Percentiles rank a stretch among this genome's conserved stretches.
Evolutionary conservation across 176 grass and related monocot species (phyloP).

Genomic region (Rhynchospora tenuis): DNA sequence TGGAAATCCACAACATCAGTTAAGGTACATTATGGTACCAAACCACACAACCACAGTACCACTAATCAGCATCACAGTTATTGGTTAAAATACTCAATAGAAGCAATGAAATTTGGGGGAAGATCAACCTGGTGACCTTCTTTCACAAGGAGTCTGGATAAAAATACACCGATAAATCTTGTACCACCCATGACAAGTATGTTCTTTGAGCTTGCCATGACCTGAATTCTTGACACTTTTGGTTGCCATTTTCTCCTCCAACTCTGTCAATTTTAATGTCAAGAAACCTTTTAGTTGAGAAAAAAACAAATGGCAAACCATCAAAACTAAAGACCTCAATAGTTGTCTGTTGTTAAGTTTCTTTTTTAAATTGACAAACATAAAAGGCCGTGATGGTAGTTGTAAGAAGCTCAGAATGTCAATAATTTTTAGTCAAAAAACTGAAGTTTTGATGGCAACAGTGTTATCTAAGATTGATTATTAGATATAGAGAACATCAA

Average conservation of each 20-base stretch:
- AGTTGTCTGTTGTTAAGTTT: neutral
- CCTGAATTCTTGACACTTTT: conserved; percentile 41
- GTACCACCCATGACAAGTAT: conserved; percentile 95
- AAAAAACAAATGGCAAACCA: neutral
- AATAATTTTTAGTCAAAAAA: neutral
- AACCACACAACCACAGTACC: neutral
- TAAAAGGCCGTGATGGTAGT: neutral
- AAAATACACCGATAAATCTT: conserved; percentile 87
- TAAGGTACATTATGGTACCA: neutral
- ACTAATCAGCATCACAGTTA: neutral
- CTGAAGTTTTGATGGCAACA: neutral
- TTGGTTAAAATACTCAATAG: neutral
- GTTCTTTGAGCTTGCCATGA: conserved; percentile 70
- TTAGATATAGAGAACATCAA: neutral
- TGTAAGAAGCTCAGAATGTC: neutral
- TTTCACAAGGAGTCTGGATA: conserved; percentile 76
- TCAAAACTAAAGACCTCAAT: neutral
- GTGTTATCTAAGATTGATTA: neutral
- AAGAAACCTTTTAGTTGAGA: neutral
- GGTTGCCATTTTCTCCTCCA: conserved; percentile 56
- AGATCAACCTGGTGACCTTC: conserved; percentile 77
- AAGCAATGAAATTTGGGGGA: neutral
- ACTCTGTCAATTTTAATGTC: conserved; percentile 36
- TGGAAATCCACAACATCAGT: neutral
- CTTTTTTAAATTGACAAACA: neutral